Conservation (phyloP, 495 filamentous ascomycete species). For the Lophium mytilinum region DNA sequence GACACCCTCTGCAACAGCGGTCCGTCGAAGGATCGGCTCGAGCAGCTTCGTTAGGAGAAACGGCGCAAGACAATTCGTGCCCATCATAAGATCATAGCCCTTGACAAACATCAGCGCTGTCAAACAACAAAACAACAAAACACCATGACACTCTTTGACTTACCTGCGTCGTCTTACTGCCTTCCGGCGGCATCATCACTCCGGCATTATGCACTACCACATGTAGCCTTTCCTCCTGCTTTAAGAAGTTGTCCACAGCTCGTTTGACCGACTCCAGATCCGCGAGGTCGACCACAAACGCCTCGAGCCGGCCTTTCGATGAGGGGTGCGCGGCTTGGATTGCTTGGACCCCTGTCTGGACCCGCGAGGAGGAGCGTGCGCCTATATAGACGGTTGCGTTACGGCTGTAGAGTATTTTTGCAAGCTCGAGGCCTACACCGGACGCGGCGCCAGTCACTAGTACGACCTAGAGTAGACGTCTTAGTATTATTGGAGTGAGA, state of each 20-base stretch:
- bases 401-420: slow-evolving; percentile 36
- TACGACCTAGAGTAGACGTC: slow-evolving; percentile 6
- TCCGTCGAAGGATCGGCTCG: slow-evolving; percentile 1
- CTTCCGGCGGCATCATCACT: slow-evolving; percentile 39
- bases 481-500: background rate
- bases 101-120: background rate
- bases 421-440: slow-evolving; percentile 35
- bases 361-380: slow-evolving; percentile 28
- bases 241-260: slow-evolving; percentile 35
- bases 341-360: slow-evolving; percentile 31
- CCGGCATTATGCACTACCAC: slow-evolving; percentile 46
- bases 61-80: slow-evolving; percentile 10
- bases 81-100: slow-evolving; percentile 15
- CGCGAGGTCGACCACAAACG: slow-evolving; percentile 38
- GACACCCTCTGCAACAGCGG: background rate
- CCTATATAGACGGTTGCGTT: slow-evolving; percentile 40
- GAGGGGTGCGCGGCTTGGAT: slow-evolving; percentile 18
- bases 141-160: background rate
- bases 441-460: slow-evolving; percentile 25
- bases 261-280: slow-evolving; percentile 40
- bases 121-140: background rate
- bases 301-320: slow-evolving; percentile 34
- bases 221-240: slow-evolving; percentile 38
- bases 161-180: slow-evolving; percentile 17
- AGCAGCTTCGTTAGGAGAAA: slow-evolving; percentile 13